These are phyloP conservation scores for Ettlia oleoabundans DNA, from an alignment of 139 green algal genomes.

Conservation along the genomic window DNA sequence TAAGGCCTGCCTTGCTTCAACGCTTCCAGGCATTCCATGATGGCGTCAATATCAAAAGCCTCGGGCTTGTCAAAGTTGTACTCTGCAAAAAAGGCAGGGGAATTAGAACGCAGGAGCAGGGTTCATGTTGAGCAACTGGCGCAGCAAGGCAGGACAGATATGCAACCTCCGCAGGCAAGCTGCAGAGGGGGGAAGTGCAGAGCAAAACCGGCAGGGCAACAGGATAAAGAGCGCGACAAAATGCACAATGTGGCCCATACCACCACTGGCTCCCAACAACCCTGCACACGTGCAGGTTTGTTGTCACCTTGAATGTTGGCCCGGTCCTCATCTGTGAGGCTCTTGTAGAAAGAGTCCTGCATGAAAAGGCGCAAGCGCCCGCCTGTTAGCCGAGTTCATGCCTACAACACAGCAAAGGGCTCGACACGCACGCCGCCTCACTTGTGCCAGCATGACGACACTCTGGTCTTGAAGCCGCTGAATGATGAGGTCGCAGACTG, in stretches of 20 bases:
- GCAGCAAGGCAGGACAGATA: not conserved
- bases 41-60: constrained; percentile 79
- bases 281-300: not conserved
- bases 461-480: constrained; percentile 88
- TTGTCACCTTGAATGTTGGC: constrained; percentile 51
- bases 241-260: too few relatives aligned
- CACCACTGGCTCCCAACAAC: too few relatives aligned
- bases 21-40: constrained; percentile 71
- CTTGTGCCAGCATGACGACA: constrained; percentile 89
- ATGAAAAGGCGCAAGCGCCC: too few relatives aligned
- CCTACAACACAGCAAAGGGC: too few relatives aligned
- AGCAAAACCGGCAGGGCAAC: too few relatives aligned
- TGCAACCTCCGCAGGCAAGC: too few relatives aligned
- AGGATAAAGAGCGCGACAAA: too few relatives aligned
- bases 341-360: constrained; percentile 94
- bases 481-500: constrained; percentile 95
- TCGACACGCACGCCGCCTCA: not conserved
- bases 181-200: too few relatives aligned
- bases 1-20: constrained; percentile 54
- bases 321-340: constrained; percentile 75
- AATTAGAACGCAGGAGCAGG: not conserved
- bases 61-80: constrained; percentile 98
- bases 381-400: too few relatives aligned
- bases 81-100: constrained; percentile 32
- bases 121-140: not conserved